Evolutionary conservation across 192 early-diverging fungal species (phyloP).

Genomic region (Rhizophagus clarus): DNA sequence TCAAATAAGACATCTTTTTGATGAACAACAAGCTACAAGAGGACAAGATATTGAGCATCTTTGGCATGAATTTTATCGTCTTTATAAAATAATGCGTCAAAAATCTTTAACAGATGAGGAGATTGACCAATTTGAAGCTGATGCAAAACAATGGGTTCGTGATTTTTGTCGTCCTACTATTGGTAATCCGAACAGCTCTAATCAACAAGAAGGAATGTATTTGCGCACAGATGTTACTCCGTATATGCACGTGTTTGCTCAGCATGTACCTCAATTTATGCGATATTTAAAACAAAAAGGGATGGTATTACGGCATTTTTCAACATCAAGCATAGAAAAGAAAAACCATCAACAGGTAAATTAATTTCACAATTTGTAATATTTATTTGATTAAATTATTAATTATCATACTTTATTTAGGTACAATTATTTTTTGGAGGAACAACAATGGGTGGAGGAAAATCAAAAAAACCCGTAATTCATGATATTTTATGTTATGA

Average conservation of each 20-base stretch:
- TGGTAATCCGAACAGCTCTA: not conserved
- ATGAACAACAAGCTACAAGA: not conserved
- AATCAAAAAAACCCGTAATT: too few species aligned
- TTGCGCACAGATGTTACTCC: not conserved
- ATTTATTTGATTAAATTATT: too few species aligned
- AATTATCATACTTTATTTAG: too few species aligned
- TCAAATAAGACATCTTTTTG: not conserved
- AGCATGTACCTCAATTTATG: not conserved
- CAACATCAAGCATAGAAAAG: slow-evolving; percentile 7
- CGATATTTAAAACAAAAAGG: not conserved
- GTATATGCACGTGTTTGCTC: slow-evolving; percentile 15
- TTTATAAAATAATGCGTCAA: not conserved
- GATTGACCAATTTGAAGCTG: not conserved
- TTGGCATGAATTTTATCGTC: not conserved
- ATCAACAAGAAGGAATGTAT: not conserved
- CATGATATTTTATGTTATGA: too few species aligned
- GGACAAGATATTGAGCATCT: not conserved
- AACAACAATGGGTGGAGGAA: too few species aligned
- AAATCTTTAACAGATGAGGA: not conserved
- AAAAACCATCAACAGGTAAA: not conserved
- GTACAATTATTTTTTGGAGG: too few species aligned
- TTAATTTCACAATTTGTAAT: too few species aligned
- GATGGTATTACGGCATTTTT: not conserved
- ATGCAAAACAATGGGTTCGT: slow-evolving; percentile 8
- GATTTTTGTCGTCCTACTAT: not conserved